Conservation (phyloP, 2,329 filamentous ascomycete species). For the Microascus cirrosus region DNA sequence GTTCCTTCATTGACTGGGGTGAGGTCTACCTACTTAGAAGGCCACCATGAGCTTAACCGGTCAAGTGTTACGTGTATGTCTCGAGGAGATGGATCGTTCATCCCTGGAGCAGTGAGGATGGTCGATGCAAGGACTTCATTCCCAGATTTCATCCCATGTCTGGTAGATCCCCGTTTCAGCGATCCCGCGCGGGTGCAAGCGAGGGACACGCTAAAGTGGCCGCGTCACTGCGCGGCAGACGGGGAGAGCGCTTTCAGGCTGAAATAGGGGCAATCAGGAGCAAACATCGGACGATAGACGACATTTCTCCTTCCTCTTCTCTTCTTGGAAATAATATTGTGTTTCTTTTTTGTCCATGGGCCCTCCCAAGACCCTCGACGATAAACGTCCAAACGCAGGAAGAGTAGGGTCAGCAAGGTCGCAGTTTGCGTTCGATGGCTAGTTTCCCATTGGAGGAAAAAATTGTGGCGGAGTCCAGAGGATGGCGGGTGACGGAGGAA, state of each 20-base stretch:
- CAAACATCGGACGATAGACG: not conserved
- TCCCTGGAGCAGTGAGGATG: too few relatives aligned
- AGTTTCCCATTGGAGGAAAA: constrained; percentile 2
- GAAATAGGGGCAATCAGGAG: not conserved
- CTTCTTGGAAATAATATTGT: too few relatives aligned
- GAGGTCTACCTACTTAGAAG: too few relatives aligned
- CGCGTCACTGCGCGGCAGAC: constrained; percentile 2
- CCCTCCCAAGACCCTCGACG: not conserved
- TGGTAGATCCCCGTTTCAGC: not conserved
- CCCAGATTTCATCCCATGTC: not conserved
- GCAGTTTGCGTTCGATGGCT: too few relatives aligned
- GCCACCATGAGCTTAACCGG: too few relatives aligned
- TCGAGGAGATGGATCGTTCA: too few relatives aligned
- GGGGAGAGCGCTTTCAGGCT: constrained; percentile 1
- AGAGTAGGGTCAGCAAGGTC: not conserved
- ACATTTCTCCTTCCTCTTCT: too few relatives aligned
- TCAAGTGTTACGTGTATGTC: too few relatives aligned
- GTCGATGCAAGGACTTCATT: not conserved
- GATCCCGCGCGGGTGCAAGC: not conserved
- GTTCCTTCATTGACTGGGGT: too few relatives aligned
- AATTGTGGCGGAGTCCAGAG: not conserved
- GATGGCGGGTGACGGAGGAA: not conserved
- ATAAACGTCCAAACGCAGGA: not conserved
- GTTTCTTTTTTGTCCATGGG: too few relatives aligned
- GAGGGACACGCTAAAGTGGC: not conserved